Conservation (phyloP, 169 alveolate genomes). For the Plasmodium malariae region DNA sequence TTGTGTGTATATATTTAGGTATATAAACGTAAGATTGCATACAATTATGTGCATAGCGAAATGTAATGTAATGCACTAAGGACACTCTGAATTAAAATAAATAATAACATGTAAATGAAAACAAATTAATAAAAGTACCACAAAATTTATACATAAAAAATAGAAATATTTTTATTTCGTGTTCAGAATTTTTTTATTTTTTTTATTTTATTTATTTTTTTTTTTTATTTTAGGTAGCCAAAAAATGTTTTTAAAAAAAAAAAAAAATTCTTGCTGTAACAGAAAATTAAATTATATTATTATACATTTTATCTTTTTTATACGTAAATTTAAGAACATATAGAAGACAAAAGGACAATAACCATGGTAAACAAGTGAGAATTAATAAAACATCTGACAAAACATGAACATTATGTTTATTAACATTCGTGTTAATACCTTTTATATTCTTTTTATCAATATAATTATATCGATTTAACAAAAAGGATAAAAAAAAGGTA, state of each 20-base stretch:
- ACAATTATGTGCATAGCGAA: too few species aligned
- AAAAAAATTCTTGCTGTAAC: not conserved
- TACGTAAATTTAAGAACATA: slow-evolving; percentile 59
- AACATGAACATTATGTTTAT: slow-evolving; percentile 45
- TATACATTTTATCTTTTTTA: slow-evolving; percentile 58
- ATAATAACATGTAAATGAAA: not conserved
- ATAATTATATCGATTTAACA: slow-evolving; percentile 44
- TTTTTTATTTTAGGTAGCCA: not conserved
- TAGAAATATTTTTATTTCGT: not conserved
- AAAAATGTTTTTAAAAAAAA: not conserved
- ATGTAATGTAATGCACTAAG: not conserved
- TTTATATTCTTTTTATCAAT: slow-evolving; percentile 43
- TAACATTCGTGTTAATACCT: not conserved
- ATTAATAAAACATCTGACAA: slow-evolving; percentile 55
- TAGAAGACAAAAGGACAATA: slow-evolving; percentile 50
- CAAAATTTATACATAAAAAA: not conserved
- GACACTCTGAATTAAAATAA: not conserved
- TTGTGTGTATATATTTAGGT: too few species aligned
- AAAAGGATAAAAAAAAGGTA: slow-evolving; percentile 72
- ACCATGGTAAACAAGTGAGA: slow-evolving; percentile 57
- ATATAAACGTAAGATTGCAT: too few species aligned
- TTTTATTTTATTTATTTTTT: slow-evolving; percentile 2
- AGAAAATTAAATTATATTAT: slow-evolving; percentile 32
- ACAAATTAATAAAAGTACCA: not conserved
- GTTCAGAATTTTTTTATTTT: slow-evolving; percentile 6